Base-by-base conservation (phyloP, 2,329 filamentous ascomycete species). In the Fusarium tricinctum region DNA sequence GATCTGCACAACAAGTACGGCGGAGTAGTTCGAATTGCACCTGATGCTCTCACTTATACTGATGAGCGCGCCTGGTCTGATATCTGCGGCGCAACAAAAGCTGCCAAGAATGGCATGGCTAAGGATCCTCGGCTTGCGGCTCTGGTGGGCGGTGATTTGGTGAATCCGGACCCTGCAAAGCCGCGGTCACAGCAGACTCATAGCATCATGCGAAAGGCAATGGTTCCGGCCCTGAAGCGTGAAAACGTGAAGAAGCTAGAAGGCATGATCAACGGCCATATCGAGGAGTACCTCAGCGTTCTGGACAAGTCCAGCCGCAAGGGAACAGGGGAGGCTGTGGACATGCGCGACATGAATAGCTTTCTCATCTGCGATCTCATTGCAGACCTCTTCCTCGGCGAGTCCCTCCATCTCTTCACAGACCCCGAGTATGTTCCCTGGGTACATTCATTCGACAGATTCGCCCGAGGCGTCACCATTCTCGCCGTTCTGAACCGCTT, bases 41-140 rank as follows among this genome's bases (percentile, higher is more conserved):
- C 50, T 9, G 50, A 53, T 0, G 50, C 50, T 6, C 40, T 53
- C 0, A 53, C 50, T 1, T 53, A 46, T 13, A 53, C 40, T 28
- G 50, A 53, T 38, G 50, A 53, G 50, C 50, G 50, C 3, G 50
- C 50, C 10, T 53, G 50, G 50, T 30, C 40, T 15, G 50, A 53
- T 3, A 53, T 53, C 6, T 53, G 50, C 13, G 50, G 50, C 3
- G 50, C 50, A 14, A 46, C 50, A 0, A 53, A 53, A 14, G 40
- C 40, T 5, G 50, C 50, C 0, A 53, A 53, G 20, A 30, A 53
- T 47, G 50, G 50, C 1, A 53, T 53, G 50, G 50, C 50, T 10
- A 53, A 53, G 15, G 50, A 53, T 35, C 40, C 50, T 6, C 50
- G 50, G 14, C 50, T 53, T 38, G 50, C 50, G 5, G 50, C 50